phyloP scores from a whole-genome alignment of 176 grass and related monocot genomes.

The Carex littledalei region DNA sequence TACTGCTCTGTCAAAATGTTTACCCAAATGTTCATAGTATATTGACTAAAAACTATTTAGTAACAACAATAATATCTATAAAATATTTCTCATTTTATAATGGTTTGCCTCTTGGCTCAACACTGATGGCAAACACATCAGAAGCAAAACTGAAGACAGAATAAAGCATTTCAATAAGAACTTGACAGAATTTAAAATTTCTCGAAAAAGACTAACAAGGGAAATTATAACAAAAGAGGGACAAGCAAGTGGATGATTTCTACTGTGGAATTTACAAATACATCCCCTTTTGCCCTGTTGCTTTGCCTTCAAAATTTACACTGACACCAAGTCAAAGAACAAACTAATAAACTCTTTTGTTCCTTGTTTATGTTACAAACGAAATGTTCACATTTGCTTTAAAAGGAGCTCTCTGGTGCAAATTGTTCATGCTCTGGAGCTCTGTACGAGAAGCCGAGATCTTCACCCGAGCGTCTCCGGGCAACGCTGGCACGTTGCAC shows the following conservation, averaged over 20 bases:
- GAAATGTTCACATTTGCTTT: conserved; percentile 8
- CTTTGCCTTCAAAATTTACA: conserved; percentile 19
- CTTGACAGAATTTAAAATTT: neutral
- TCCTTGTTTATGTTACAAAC: neutral
- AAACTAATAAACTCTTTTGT: conserved; percentile 4
- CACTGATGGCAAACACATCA: neutral
- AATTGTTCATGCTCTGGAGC: conserved; percentile 55
- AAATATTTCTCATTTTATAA: neutral
- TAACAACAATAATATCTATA: neutral
- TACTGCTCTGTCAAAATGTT: no score
- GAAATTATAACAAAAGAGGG: neutral
- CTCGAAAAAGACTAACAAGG: neutral
- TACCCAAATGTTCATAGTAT: neutral
- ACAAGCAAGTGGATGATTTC: neutral
- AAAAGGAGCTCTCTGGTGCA: conserved; percentile 56
- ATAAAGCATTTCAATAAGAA: neutral
- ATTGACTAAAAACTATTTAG: neutral
- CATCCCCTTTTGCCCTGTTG: neutral
- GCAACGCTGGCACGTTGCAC: conserved; percentile 84
- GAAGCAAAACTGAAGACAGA: neutral
- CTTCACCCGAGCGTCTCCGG: conserved; percentile 80
- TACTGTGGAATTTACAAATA: conserved; percentile 10
- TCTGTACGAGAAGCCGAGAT: conserved; percentile 83
- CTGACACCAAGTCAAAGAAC: conserved; percentile 9
- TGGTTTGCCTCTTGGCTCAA: neutral